These are phyloP conservation scores for Backusella morwellensis DNA, from an alignment of 192 early-diverging fungal species.

Conservation along the genomic window DNA sequence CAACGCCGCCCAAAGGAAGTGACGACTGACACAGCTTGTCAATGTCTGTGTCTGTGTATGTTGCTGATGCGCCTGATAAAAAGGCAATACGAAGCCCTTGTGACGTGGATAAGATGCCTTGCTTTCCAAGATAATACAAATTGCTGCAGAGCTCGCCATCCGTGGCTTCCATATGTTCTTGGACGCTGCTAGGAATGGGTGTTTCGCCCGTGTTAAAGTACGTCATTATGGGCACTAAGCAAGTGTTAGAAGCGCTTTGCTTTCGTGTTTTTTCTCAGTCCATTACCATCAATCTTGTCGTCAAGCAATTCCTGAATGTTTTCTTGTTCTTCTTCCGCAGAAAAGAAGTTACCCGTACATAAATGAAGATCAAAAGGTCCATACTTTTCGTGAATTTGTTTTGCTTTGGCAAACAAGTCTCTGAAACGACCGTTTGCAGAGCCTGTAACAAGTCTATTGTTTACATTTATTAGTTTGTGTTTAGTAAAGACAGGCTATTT, in stretches of 20 bases:
- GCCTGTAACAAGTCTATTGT: slow-evolving; percentile 65
- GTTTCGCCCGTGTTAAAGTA: slow-evolving; percentile 57
- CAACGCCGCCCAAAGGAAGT: slow-evolving; percentile 50
- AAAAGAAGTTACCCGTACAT: slow-evolving; percentile 82
- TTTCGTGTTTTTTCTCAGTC: not conserved
- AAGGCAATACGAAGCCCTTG: slow-evolving; percentile 65
- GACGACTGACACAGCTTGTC: slow-evolving; percentile 29
- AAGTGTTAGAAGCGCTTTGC: not conserved
- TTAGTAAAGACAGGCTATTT: not conserved
- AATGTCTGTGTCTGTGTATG: slow-evolving; percentile 36
- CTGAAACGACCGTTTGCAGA: slow-evolving; percentile 70
- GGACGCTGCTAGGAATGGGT: slow-evolving; percentile 55
- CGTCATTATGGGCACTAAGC: not conserved
- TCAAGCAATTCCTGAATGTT: slow-evolving; percentile 52
- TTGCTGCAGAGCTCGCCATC: slow-evolving; percentile 78
- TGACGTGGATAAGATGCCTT: slow-evolving; percentile 56
- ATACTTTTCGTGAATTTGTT: slow-evolving; percentile 73
- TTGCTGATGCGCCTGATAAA: slow-evolving; percentile 40
- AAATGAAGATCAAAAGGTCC: slow-evolving; percentile 87
- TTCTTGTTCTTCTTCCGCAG: slow-evolving; percentile 42
- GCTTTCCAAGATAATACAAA: slow-evolving; percentile 65
- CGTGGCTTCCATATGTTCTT: slow-evolving; percentile 47
- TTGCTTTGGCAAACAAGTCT: slow-evolving; percentile 69
- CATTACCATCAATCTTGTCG: slow-evolving; percentile 45
- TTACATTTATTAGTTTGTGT: not conserved